These are phyloP conservation scores for Chenopodium formosanum DNA, from an alignment of 148 eudicot genomes.

Conservation along the genomic window DNA sequence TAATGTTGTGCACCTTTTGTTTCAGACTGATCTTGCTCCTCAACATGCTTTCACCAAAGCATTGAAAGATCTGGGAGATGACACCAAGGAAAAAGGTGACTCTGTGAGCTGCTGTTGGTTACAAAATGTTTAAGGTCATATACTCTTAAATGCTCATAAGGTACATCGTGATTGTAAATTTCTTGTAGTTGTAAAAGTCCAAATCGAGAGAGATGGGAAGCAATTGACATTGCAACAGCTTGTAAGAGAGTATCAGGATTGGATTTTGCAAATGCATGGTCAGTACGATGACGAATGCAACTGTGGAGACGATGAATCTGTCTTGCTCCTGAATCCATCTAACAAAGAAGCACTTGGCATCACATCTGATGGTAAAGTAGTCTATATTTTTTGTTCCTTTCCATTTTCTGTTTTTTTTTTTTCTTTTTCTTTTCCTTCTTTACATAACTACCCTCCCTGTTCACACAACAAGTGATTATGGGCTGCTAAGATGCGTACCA, in stretches of 20 bases:
- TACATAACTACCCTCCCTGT: too few species aligned
- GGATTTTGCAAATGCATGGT: constrained; percentile 66
- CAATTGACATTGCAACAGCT: constrained; percentile 43
- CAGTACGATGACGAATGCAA: constrained; percentile 57
- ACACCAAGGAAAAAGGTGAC: constrained; percentile 48
- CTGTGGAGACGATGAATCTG: constrained; percentile 54
- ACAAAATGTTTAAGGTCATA: not conserved
- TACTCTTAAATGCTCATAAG: not conserved
- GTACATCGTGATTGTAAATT: not conserved
- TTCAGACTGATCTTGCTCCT: constrained; percentile 66
- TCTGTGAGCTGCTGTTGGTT: constrained; percentile 1
- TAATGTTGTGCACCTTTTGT: constrained; percentile 4
- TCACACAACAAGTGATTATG: too few species aligned
- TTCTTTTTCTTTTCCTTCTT: too few species aligned
- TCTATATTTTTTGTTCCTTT: too few species aligned
- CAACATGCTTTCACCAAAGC: constrained; percentile 62
- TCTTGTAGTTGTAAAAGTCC: constrained; percentile 41
- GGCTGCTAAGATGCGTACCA: too few species aligned
- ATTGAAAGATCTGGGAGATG: constrained; percentile 59
- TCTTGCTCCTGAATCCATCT: constrained; percentile 32
- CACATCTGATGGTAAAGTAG: constrained; percentile 43
- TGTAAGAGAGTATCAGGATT: constrained; percentile 55
- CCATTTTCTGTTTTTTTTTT: too few species aligned
- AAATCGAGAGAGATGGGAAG: constrained; percentile 43
- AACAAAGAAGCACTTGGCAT: constrained; percentile 52